Base-by-base conservation (phyloP, 768 basidiomycete genomes). In the Coprinopsis cinerea region DNA sequence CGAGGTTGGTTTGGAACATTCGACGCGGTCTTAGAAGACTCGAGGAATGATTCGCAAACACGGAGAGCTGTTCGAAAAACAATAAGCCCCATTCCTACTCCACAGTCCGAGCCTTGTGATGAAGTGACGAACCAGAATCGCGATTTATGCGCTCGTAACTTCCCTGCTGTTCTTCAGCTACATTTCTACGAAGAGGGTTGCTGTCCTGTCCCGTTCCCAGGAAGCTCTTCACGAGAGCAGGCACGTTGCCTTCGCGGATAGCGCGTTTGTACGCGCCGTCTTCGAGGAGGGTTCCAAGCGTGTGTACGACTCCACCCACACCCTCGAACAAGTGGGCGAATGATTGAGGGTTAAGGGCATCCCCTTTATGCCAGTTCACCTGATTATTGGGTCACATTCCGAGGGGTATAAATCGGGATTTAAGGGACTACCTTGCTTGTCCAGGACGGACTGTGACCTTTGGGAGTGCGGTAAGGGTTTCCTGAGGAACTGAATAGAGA, bases 381-480 rank as follows among this genome's bases (percentile, higher is more conserved):
- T 92, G 22, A 35, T 41, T 24, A 23, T 42, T 43, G 15, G 26
- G 46, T 55, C 43, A 55, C 35, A n/a, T 39, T 20, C 17, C 14
- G 20, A n/a, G 20, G 23, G 41, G 20, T 18, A n/a, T n/a, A 20
- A 30, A 4, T 13, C 14, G 10, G 41, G 9, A 41, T 23, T 44
- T 59, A 22, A 18, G 23, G n/a, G 25, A 3, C 0, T 46, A 90
- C 91, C 66, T 88, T 79, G 52, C 77, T 67, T 13, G 79, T 78
- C 96, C 95, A 99, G 3, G 84, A 78, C 4, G 95, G 93, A 1
- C 76, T 69, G 64, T 97, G 93, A 3, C 93, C 93, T 60, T 87
- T 92, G n/a, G 88, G 82, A 10, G 92, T 92, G 53, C 67, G 75
- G 65, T 87, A 96, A 4, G 95, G 89, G 50, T 66, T 75, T 27